phyloP scores from a whole-genome alignment of 1,139 yeast species.

The Pichia terricola region DNA sequence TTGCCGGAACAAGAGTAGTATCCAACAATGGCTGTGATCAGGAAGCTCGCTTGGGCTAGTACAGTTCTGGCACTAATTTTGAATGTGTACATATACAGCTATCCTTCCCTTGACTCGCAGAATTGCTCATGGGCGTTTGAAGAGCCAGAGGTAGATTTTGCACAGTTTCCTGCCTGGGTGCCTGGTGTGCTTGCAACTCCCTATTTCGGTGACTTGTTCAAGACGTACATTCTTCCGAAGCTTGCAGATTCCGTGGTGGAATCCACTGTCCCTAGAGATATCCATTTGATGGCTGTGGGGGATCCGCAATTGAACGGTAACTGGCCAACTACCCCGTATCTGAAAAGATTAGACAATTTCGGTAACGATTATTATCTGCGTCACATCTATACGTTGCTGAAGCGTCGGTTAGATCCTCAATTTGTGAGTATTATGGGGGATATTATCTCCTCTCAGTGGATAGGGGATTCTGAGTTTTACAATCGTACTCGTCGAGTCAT shows the following conservation, averaged over 20 bases:
- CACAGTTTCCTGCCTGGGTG: conserved; percentile 12
- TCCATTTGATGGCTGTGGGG: conserved; percentile 72
- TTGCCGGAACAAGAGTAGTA: too few species aligned
- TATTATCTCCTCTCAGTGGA: conserved; percentile 93
- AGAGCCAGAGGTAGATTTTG: conserved; percentile 12
- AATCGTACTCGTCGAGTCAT: conserved; percentile 67
- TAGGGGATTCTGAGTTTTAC: conserved; percentile 73
- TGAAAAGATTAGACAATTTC: conserved; percentile 68
- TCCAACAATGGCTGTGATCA: conserved; percentile 1
- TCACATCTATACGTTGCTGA: conserved; percentile 66
- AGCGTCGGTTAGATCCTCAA: conserved; percentile 53
- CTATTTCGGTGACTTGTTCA: conserved; percentile 29
- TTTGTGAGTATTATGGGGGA: conserved; percentile 91
- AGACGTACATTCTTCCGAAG: conserved; percentile 20
- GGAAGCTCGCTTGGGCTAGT: conserved; percentile 12
- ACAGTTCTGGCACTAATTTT: conserved; percentile 33
- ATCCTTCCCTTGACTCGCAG: conserved; percentile 49
- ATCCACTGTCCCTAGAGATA: conserved; percentile 29
- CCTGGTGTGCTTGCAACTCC: conserved; percentile 22
- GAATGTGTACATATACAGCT: conserved; percentile 59
- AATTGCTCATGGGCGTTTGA: conserved; percentile 49
- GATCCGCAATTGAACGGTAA: conserved; percentile 95
- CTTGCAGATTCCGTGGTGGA: conserved; percentile 11
- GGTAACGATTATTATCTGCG: conserved; percentile 88
- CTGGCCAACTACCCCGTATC: conserved; percentile 60